Base-by-base conservation (phyloP, 768 basidiomycete genomes). In the Amanita muscaria region DNA sequence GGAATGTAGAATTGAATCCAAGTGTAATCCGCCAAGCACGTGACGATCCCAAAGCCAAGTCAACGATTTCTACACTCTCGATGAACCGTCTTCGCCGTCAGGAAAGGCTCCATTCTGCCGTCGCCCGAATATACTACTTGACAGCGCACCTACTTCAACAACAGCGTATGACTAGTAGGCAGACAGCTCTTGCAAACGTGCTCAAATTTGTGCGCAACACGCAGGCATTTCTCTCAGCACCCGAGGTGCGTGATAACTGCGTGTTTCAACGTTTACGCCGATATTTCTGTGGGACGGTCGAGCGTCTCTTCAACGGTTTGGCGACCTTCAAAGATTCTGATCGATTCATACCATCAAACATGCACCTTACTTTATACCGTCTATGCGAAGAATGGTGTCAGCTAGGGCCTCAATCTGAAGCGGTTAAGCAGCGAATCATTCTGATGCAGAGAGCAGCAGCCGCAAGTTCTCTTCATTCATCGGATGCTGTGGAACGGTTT, bases 371-470 rank as follows among this genome's bases (percentile, higher is more conserved):
- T 2, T 63, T 94, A 24, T 94, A 88, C 62, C 78, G 83, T 25
- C 66, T 90, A 30, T 92, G 89, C 52, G 89, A 93, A 61, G 89
- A 92, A 54, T 96, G 92, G 92, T 94, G 91, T 60, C 81, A 88
- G 55, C 69, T 85, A 36, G 91, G 88, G 4, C 73, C 79, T 23
- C 80, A 87, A 53, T 72, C 78, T 1, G 87, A 90, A 49, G 63
- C 67, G n/a, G 74, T 77, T 30, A 83, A 79, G 59, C 83, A 80
- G 43, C 73, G 86, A 38, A 64, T 83, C 33, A 70, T 76, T 19
- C 55, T 74, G 44, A 90, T 91, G 78, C 79, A 88, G 55, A 77
- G 75, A 50, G 74, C 79, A 12, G 77, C 72, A 30, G 68, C 70
- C n/a, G 25, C 44, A 4, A 76, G 78, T 15, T 71, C 76, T 7